phyloP scores from a whole-genome alignment of 306 rosid genomes.

The Sicyos baderoa region DNA sequence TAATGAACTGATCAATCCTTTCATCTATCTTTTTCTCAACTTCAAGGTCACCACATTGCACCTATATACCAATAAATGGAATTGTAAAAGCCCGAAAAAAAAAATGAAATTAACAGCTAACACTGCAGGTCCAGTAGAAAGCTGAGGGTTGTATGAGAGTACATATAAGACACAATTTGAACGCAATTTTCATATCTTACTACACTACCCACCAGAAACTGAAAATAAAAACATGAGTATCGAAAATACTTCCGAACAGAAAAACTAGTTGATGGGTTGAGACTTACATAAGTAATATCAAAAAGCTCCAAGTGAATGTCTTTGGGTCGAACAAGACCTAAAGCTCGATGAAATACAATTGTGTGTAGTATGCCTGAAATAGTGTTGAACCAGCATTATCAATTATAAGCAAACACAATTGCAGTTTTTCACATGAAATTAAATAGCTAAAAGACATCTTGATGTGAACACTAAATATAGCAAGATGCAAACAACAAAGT shows the following conservation, averaged over 20 bases:
- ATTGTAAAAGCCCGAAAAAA: not conserved
- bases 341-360: constrained; percentile 81
- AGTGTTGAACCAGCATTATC: not conserved
- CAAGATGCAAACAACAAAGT: not conserved
- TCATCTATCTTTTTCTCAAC: constrained; percentile 90
- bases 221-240: not conserved
- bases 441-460: not conserved
- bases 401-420: not conserved
- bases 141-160: not conserved
- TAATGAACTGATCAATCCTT: constrained; percentile 79
- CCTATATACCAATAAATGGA: constrained; percentile 37
- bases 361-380: constrained; percentile 87
- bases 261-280: not conserved
- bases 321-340: constrained; percentile 95
- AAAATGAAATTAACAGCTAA: not conserved
- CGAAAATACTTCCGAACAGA: not conserved
- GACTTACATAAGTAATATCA: constrained; percentile 81
- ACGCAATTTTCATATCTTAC: not conserved
- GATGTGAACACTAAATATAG: not conserved
- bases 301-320: constrained; percentile 85
- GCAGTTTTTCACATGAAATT: not conserved
- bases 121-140: not conserved
- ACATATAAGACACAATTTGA: not conserved
- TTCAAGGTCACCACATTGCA: constrained; percentile 88
- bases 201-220: not conserved